Evolutionary conservation across 352 stramenopile species (phyloP).

Genomic region (Phytophthora capsici): DNA sequence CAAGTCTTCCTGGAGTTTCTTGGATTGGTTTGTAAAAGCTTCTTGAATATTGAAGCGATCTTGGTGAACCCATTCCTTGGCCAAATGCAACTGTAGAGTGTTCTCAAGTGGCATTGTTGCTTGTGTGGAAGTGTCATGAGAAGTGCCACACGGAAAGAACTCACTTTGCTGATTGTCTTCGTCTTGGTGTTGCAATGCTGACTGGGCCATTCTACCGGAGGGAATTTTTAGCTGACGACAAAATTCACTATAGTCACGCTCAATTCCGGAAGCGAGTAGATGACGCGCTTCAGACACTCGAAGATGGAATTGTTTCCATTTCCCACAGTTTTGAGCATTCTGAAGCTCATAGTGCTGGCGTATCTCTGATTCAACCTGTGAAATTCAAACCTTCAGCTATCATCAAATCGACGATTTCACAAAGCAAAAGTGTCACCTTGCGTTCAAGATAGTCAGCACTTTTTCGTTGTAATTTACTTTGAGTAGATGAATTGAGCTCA

Average conservation of each 20-base stretch:
- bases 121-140: background rate
- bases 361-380: conserved; percentile 64
- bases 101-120: conserved; percentile 19
- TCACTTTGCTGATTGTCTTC: conserved; percentile 22
- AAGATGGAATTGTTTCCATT: conserved; percentile 61
- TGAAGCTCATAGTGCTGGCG: conserved; percentile 64
- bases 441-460: conserved; percentile 58
- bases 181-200: background rate
- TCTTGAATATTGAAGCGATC: conserved; percentile 78
- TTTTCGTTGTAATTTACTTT: conserved; percentile 28
- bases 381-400: background rate
- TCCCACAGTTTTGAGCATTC: conserved; percentile 51
- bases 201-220: background rate
- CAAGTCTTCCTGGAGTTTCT: conserved; percentile 60
- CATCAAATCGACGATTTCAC: background rate
- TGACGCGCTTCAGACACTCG: conserved; percentile 29
- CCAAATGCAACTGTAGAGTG: conserved; percentile 30
- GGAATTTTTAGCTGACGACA: conserved; percentile 18
- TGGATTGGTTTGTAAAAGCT: conserved; percentile 67
- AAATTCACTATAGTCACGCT: conserved; percentile 40
- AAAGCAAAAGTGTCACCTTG: conserved; percentile 36
- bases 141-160: background rate
- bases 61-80: conserved; percentile 61
- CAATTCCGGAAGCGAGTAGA: conserved; percentile 34
- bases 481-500: conserved; percentile 21